These are phyloP conservation scores for Crithidia sp. DNA, from an alignment of 208 protist species.

Conservation along the genomic window DNA sequence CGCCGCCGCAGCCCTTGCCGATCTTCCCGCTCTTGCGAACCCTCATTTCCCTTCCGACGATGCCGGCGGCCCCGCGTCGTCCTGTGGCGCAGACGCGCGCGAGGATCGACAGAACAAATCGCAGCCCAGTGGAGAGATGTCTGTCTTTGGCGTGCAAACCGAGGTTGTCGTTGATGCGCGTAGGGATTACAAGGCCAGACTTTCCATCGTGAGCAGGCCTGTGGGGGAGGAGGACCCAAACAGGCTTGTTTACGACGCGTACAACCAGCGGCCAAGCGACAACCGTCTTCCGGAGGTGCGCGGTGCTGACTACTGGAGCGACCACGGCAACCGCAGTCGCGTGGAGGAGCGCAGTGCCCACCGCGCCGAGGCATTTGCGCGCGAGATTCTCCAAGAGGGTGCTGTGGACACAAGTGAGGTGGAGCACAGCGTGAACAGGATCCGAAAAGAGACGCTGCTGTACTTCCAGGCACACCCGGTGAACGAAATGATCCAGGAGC, in stretches of 20 bases:
- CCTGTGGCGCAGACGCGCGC: not conserved
- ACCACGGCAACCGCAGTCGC: conserved; percentile 41
- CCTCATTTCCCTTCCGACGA: conserved; percentile 60
- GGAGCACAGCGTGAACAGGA: conserved; percentile 63
- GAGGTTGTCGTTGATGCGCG: conserved; percentile 51
- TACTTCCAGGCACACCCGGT: conserved; percentile 88
- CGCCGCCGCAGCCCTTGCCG: not conserved
- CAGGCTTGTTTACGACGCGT: conserved; percentile 65
- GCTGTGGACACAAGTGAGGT: conserved; percentile 78
- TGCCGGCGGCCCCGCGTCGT: not conserved
- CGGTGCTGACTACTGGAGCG: conserved; percentile 76
- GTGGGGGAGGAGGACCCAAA: conserved; percentile 26
- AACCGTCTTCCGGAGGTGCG: conserved; percentile 51
- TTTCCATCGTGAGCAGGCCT: conserved; percentile 11
- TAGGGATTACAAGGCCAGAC: conserved; percentile 42
- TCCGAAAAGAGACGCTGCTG: conserved; percentile 82
- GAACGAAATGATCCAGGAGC: conserved; percentile 91
- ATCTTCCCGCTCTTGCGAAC: conserved; percentile 54
- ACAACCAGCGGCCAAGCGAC: conserved; percentile 65
- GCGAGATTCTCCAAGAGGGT: conserved; percentile 70
- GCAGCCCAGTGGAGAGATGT: not conserved
- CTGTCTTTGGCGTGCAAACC: not conserved
- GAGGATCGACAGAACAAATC: not conserved
- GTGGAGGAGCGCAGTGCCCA: conserved; percentile 52
- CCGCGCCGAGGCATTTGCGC: conserved; percentile 42